Evolutionary conservation across 768 basidiomycete genomes (phyloP).

Genomic region (Hemileccinum rubropunctum): DNA sequence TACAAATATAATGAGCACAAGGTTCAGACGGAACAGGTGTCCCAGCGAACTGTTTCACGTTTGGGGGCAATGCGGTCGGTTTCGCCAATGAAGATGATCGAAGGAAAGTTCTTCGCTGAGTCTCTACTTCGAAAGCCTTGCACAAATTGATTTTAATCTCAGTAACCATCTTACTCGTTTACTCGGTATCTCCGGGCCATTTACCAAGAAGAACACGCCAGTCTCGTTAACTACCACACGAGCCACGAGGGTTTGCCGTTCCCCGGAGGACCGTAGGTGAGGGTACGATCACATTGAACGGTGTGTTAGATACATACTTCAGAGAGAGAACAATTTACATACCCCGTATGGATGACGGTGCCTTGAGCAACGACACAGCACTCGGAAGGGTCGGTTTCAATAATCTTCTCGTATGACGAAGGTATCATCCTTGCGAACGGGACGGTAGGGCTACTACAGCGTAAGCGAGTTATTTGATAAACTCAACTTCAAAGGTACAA

Average conservation of each 20-base stretch:
- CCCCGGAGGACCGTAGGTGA: conserved; percentile 99
- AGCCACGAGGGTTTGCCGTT: conserved; percentile 99
- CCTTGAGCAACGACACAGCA: conserved; percentile 99
- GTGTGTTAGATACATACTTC: conserved; percentile 3
- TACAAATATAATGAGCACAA: conserved; percentile 29
- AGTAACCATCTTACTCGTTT: conserved; percentile 99
- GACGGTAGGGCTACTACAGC: conserved; percentile 73
- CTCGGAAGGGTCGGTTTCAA: conserved; percentile 96
- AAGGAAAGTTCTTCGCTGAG: conserved; percentile 96
- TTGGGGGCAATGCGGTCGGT: conserved; percentile 99
- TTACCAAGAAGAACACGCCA: conserved; percentile 99
- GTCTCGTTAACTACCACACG: conserved; percentile 99
- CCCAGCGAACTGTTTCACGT: conserved; percentile 82
- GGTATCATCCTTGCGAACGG: conserved; percentile 96
- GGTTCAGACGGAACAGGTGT: neutral
- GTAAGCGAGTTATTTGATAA: neutral
- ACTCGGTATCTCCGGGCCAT: conserved; percentile 99
- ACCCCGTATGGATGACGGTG: conserved; percentile 97
- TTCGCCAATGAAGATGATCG: conserved; percentile 99
- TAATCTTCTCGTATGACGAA: conserved; percentile 99
- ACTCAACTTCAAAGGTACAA: conserved; percentile 40
- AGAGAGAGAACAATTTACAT: too few relatives aligned
- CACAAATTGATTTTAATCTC: conserved; percentile 97
- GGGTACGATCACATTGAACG: conserved; percentile 90
- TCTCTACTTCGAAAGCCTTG: conserved; percentile 94